Conservation (phyloP, 192 early-diverging fungal species). For the Coemansia asiatica region DNA sequence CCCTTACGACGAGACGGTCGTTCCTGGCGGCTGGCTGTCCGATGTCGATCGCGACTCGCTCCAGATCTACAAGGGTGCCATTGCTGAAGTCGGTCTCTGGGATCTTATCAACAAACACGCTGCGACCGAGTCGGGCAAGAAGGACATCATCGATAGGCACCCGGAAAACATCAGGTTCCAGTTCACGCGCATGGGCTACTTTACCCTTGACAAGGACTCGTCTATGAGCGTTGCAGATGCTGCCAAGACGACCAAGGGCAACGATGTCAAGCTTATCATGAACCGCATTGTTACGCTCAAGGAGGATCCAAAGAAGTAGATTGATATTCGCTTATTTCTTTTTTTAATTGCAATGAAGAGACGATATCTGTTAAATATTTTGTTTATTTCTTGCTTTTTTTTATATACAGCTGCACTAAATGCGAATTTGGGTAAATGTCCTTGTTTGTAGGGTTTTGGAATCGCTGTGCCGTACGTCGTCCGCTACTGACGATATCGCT, state of each 20-base stretch:
- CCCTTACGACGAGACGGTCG: slow-evolving; percentile 74
- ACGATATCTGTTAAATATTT: no score
- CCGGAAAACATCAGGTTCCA: slow-evolving; percentile 91
- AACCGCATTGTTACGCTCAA: slow-evolving; percentile 72
- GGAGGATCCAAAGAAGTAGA: slow-evolving; percentile 66
- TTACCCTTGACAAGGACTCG: slow-evolving; percentile 92
- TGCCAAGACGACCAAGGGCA: slow-evolving; percentile 58
- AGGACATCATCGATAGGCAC: slow-evolving; percentile 58
- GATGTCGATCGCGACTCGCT: slow-evolving; percentile 87
- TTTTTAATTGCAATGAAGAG: no score
- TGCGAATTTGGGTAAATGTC: neutral
- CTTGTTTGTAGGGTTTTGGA: slow-evolving; percentile 15
- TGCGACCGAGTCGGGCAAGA: slow-evolving; percentile 39
- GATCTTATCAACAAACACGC: slow-evolving; percentile 60
- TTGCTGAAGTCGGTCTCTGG: slow-evolving; percentile 83
- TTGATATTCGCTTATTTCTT: neutral
- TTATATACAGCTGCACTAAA: no score
- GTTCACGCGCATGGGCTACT: slow-evolving; percentile 96
- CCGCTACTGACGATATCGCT: slow-evolving; percentile 66
- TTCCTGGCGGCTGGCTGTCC: slow-evolving; percentile 86
- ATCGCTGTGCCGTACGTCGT: slow-evolving; percentile 32
- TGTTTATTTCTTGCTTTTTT: neutral
- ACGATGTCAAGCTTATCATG: slow-evolving; percentile 60
- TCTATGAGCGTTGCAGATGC: slow-evolving; percentile 61
- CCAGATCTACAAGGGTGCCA: slow-evolving; percentile 63